phyloP scores from a whole-genome alignment of 73 alveolate genomes.

The Loxodes magnus region DNA sequence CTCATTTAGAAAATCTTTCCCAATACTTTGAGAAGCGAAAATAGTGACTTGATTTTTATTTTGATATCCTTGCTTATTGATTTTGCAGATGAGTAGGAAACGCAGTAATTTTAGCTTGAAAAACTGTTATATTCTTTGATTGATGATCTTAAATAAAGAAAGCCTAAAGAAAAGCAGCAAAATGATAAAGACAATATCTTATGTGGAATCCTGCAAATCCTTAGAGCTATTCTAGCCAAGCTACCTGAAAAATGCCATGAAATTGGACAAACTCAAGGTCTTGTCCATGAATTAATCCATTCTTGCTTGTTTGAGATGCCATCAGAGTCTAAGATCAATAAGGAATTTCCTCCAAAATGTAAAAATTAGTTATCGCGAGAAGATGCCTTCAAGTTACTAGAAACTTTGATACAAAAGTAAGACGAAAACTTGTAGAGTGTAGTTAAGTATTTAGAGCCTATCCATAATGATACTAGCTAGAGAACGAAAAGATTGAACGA shows the following conservation, averaged over 20 bases:
- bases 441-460: neutral
- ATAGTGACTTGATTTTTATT: neutral
- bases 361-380: constrained; percentile 7
- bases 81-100: neutral
- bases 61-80: neutral
- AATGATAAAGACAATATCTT: constrained; percentile 20
- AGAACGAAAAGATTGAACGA: constrained; percentile 50
- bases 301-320: constrained; percentile 49
- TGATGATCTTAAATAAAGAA: constrained; percentile 4
- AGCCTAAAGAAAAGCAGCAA: constrained; percentile 22
- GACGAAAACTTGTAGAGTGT: neutral
- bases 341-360: constrained; percentile 47
- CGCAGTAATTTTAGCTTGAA: neutral
- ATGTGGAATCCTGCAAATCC: constrained; percentile 22
- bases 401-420: neutral
- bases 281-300: constrained; percentile 9
- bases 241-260: constrained; percentile 16
- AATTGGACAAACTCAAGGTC: constrained; percentile 8
- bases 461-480: constrained; percentile 46
- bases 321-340: constrained; percentile 10
- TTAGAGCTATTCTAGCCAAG: constrained; percentile 13
- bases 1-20: neutral
- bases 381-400: neutral
- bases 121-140: neutral
- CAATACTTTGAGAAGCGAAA: neutral